These are phyloP conservation scores for Tricholoma sp. DNA, from an alignment of 768 basidiomycete species.

Conservation along the genomic window DNA sequence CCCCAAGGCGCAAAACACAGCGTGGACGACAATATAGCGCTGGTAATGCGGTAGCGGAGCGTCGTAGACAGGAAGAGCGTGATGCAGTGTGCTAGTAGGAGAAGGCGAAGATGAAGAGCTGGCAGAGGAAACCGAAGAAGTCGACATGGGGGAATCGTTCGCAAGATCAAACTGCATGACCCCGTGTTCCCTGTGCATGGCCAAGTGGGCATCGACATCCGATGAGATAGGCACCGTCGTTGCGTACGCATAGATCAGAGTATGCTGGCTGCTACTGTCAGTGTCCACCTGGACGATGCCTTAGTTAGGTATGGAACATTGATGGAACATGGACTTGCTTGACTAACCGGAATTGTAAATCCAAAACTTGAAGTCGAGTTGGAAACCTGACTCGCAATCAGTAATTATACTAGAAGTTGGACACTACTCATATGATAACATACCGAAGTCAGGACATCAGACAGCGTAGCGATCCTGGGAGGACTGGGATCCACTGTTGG, in stretches of 20 bases:
- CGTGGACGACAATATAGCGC: conserved; percentile 51
- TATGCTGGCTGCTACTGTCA: conserved; percentile 33
- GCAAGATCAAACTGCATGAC: conserved; percentile 42
- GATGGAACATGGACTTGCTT: not conserved
- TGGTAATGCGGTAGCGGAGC: conserved; percentile 42
- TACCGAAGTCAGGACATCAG: conserved; percentile 32
- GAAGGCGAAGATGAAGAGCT: conserved; percentile 13
- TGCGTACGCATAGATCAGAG: conserved; percentile 60
- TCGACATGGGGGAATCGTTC: conserved; percentile 24
- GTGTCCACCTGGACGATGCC: conserved; percentile 31
- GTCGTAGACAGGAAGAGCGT: conserved; percentile 14
- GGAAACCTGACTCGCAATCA: conserved; percentile 26
- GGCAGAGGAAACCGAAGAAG: conserved; percentile 16
- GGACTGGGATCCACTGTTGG: conserved; percentile 53
- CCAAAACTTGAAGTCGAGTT: conserved; percentile 41
- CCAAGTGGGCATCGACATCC: conserved; percentile 38
- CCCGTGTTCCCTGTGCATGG: conserved; percentile 44
- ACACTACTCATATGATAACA: not conserved
- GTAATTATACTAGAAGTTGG: not conserved
- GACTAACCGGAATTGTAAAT: conserved; percentile 37
- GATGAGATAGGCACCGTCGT: conserved; percentile 41
- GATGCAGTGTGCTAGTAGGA: conserved; percentile 9
- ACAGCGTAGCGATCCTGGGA: conserved; percentile 42
- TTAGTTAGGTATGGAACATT: not conserved
- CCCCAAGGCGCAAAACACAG: conserved; percentile 42